Percentiles rank a stretch among this genome's conserved stretches.
These are phyloP conservation scores for Cutaneotrichosporon sp. DNA, from an alignment of 1,284 basidiomycete genomes.

Conservation along the genomic window DNA sequence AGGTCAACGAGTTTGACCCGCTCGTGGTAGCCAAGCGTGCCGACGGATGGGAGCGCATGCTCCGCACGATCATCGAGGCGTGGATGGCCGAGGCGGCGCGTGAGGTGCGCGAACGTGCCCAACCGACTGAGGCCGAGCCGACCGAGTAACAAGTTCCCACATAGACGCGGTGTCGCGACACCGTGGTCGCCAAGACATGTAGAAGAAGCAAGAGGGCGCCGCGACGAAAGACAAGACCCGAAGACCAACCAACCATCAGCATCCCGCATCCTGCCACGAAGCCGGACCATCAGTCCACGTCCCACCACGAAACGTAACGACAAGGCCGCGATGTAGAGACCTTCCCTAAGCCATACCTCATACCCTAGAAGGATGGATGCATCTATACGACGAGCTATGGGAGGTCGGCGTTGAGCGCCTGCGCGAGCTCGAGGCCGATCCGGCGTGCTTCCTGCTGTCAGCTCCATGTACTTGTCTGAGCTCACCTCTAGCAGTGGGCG, in stretches of 20 bases:
- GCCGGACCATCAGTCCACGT: neutral
- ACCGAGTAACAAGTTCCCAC: neutral
- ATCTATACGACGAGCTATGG: slow-evolving; percentile 20
- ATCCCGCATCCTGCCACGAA: neutral
- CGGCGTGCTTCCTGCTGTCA: slow-evolving; percentile 20
- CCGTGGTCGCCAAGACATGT: no score
- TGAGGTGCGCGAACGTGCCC: slow-evolving; percentile 26
- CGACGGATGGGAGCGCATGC: slow-evolving; percentile 43
- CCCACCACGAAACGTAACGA: neutral
- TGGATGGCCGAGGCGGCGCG: slow-evolving; percentile 42
- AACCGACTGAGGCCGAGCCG: neutral
- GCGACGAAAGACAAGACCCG: neutral
- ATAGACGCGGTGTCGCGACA: no score
- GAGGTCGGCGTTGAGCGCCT: slow-evolving; percentile 21
- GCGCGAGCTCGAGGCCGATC: slow-evolving; percentile 19
- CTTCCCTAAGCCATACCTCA: neutral
- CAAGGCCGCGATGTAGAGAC: neutral
- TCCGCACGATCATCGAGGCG: slow-evolving; percentile 27
- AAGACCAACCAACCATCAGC: neutral
- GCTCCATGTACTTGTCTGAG: no score
- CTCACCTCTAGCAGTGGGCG: slow-evolving; percentile 33
- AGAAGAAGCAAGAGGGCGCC: neutral
- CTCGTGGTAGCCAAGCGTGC: slow-evolving; percentile 41
- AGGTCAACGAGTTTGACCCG: slow-evolving; percentile 45
- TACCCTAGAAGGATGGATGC: slow-evolving; percentile 14